Evolutionary conservation across 2,329 filamentous ascomycete species (phyloP), one percentile per base, ranked within the genome.

Genomic region (Pseudocercospora crystallina): DNA sequence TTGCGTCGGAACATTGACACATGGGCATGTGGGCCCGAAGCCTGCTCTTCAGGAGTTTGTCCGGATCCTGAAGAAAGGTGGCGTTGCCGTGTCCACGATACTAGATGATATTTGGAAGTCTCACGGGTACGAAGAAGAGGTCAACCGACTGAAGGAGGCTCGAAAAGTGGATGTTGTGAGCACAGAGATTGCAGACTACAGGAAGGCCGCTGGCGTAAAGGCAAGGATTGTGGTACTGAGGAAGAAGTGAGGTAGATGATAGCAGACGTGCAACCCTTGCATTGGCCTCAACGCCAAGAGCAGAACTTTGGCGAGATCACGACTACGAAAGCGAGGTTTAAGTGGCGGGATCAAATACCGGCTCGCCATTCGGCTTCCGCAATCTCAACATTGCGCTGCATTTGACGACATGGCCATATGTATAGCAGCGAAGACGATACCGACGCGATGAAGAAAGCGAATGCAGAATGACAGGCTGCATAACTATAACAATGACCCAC

Each of bases 1-100:
- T 1, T 82, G 79, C 64, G 72, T 76, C 17, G 79, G 80, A 15
- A 81, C 78, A 2, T 73, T 82, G 51, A 82, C 80, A 0, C 71
- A 76, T 49, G 77, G 76, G 7, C 79, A 82, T 56, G 74, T 82
- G 32, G 79, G 79, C 0, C 77, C 79, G 0, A 63, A 67, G 38
- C 65, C 64, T 1, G 75, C 75, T 3, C 58, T 82, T 37, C 62
- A 68, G 15, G 79, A 82, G 60, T 76, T 82, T 43, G 67, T 78
- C 17, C 68, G 79, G 5, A 61, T 82, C 2, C 66, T 73, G 30
- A 77, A 74, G 64, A 66, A 58, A 5, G 70, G 68, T 2, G 79
- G 79, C 1, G 59, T 78, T 32, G 62, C 81, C 17, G 74, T 79
- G 31, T 76, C 76, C 2, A 81, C 78, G 1, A 70, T 82, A 4